Base-by-base conservation (phyloP, 2,329 filamentous ascomycete genomes). In the Drechslera avenae region DNA sequence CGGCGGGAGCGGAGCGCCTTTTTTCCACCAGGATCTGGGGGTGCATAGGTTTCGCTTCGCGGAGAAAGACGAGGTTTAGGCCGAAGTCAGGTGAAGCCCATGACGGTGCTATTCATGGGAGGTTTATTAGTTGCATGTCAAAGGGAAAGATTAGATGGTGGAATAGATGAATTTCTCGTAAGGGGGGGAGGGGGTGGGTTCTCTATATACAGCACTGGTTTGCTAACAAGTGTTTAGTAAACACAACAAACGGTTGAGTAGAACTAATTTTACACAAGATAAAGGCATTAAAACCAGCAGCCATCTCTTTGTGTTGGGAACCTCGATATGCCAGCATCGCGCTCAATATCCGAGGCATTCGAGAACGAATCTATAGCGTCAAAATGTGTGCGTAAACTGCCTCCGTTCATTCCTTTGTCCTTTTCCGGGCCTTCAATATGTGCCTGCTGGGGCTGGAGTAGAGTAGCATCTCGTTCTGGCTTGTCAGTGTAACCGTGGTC, bases 281-380 rank as follows among this genome's bases (percentile, higher is more conserved):
- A n/a, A n/a, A n/a, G n/a, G n/a, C n/a, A n/a, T n/a, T n/a, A n/a
- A n/a, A n/a, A n/a, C n/a, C n/a, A n/a, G n/a, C n/a, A 64, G 16
- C 68, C 61, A 65, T 90, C 87, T 60, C 78, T 76, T 56, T 85
- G 80, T 3, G 87, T 90, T 4, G 84, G 79, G n/a, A 85, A 69
- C 44, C 86, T 80, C 64, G 81, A 85, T 74, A 89, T 81, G 40
- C 45, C 47, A n/a, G 23, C 56, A 42, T 74, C 76, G 49, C 78
- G 69, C 46, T 77, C 75, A 54, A 72, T 65, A 17, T 62, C 65
- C 8, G 62, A 70, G 26, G 66, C 64, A 33, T 69, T 69, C 14
- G 78, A 76, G 1, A 77, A 77, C 8, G 78, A 79, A 0, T 79
- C 79, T 0, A 77, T 78, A 5, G 54, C 49, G 2, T 76, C 74